phyloP scores from a whole-genome alignment of 2,329 filamentous ascomycete genomes.

The Pseudocercospora pini-densiflorae region DNA sequence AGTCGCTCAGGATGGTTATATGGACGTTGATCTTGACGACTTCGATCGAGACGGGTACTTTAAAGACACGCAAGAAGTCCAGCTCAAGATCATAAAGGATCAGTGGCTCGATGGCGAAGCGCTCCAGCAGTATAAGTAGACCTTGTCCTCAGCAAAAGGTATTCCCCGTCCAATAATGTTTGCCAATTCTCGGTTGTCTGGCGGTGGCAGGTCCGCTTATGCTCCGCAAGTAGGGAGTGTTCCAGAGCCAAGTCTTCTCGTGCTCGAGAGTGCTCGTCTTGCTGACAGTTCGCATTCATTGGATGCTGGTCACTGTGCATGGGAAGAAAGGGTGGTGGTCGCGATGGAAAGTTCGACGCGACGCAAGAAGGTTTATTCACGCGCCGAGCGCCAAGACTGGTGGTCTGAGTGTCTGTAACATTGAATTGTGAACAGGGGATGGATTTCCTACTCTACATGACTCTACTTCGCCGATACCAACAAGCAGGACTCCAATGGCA shows the following conservation, averaged over 20 bases:
- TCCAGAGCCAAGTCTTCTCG: not conserved
- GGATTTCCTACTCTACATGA: too few species aligned
- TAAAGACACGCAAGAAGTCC: not conserved
- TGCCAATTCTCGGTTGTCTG: not conserved
- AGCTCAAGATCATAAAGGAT: conserved; percentile 15
- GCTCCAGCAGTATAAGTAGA: not conserved
- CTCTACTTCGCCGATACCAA: too few species aligned
- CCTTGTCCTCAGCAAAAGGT: not conserved
- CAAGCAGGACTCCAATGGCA: too few species aligned
- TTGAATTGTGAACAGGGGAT: too few species aligned
- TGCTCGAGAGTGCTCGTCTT: not conserved
- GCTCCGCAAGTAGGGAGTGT: too few species aligned
- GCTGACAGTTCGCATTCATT: too few species aligned
- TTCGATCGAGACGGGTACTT: conserved; percentile 5
- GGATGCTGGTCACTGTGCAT: too few species aligned
- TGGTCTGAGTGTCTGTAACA: too few species aligned
- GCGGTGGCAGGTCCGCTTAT: not conserved
- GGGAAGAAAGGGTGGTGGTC: too few species aligned
- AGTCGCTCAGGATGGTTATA: conserved; percentile 22
- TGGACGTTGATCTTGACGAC: conserved; percentile 29
- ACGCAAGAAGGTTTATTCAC: too few species aligned
- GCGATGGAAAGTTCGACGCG: too few species aligned
- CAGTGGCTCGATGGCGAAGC: conserved; percentile 13
- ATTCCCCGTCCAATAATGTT: not conserved
- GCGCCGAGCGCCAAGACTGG: too few species aligned